phyloP scores from a whole-genome alignment of 805 yeast genomes.

The Candida mattraensis region DNA sequence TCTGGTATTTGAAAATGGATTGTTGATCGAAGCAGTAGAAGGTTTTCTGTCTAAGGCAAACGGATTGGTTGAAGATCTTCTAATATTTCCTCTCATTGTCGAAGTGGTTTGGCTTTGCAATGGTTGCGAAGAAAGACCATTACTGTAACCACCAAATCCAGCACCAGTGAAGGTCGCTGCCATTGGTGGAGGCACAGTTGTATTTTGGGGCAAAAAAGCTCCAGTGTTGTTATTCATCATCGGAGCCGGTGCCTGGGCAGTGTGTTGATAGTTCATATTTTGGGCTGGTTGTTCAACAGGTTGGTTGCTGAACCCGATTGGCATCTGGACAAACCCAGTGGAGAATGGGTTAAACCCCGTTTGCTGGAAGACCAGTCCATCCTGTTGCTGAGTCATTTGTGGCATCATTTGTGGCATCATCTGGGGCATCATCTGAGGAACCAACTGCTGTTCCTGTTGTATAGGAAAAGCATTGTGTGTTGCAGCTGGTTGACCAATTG shows the following conservation, averaged over 20 bases:
- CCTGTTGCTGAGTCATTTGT: slow-evolving; percentile 10
- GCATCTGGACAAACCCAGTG: slow-evolving; percentile 10
- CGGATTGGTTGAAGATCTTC: slow-evolving; percentile 33
- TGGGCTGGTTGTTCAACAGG: slow-evolving; percentile 4
- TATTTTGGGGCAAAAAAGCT: neutral
- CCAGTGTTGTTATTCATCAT: slow-evolving; percentile 2
- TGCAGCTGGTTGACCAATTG: slow-evolving; percentile 19
- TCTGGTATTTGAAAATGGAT: slow-evolving; percentile 31
- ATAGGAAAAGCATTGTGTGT: no score
- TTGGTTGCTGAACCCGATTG: slow-evolving; percentile 10
- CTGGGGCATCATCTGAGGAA: slow-evolving; percentile 6
- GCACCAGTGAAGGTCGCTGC: slow-evolving; percentile 43
- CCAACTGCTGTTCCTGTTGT: slow-evolving; percentile 5
- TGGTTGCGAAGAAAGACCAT: slow-evolving; percentile 21
- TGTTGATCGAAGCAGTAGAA: slow-evolving; percentile 11
- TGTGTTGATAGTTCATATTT: slow-evolving; percentile 4
- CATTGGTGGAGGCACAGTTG: slow-evolving; percentile 18
- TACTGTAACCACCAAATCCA: slow-evolving; percentile 57
- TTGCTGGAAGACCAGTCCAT: slow-evolving; percentile 26
- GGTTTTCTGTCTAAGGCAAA: slow-evolving; percentile 20
- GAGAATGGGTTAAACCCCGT: slow-evolving; percentile 31
- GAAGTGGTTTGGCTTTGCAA: slow-evolving; percentile 24
- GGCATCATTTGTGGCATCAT: slow-evolving; percentile 6
- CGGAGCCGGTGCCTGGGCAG: neutral
- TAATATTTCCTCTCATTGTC: slow-evolving; percentile 22